Conservation (phyloP, 2,329 filamentous ascomycete genomes). For the Pseudocercospora crystallina region DNA sequence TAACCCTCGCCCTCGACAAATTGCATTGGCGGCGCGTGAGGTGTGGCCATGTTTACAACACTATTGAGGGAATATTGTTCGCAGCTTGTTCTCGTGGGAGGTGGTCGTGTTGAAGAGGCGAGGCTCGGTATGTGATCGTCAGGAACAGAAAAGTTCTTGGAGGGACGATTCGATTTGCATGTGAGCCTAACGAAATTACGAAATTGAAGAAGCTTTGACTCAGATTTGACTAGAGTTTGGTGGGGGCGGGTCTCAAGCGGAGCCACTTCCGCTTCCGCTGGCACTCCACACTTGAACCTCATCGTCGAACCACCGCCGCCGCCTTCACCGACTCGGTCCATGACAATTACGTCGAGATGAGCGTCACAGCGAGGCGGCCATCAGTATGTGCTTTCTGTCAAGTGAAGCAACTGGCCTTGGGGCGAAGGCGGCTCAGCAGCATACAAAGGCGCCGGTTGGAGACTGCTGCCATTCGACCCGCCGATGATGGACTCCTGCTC, state of each 20-base stretch:
- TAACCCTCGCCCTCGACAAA: slow-evolving; percentile 37
- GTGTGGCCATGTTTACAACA: slow-evolving; percentile 16
- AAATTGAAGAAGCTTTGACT: too few species aligned
- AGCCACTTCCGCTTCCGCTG: slow-evolving; percentile 9
- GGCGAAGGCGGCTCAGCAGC: slow-evolving; percentile 19
- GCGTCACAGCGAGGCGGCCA: slow-evolving; percentile 22
- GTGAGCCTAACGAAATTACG: background rate
- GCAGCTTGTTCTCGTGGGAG: too few species aligned
- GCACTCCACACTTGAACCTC: background rate
- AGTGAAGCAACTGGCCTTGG: slow-evolving; percentile 16
- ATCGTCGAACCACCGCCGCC: background rate
- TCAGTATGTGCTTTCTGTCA: slow-evolving; percentile 28
- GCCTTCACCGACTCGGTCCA: background rate
- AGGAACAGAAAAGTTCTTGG: slow-evolving; percentile 14
- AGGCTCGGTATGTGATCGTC: slow-evolving; percentile 1
- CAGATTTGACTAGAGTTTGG: background rate
- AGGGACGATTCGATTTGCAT: slow-evolving; percentile 7
- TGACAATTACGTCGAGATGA: slow-evolving; percentile 4
- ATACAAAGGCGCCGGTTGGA: slow-evolving; percentile 16
- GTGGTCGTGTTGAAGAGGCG: background rate
- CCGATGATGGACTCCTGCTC: slow-evolving; percentile 21
- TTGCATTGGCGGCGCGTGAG: slow-evolving; percentile 29
- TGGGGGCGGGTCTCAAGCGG: background rate
- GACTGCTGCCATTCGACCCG: slow-evolving; percentile 14
- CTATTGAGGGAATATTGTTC: background rate